These are phyloP conservation scores for Chlorophyllum brunneum DNA, from an alignment of 768 basidiomycete genomes.

Conservation along the genomic window DNA sequence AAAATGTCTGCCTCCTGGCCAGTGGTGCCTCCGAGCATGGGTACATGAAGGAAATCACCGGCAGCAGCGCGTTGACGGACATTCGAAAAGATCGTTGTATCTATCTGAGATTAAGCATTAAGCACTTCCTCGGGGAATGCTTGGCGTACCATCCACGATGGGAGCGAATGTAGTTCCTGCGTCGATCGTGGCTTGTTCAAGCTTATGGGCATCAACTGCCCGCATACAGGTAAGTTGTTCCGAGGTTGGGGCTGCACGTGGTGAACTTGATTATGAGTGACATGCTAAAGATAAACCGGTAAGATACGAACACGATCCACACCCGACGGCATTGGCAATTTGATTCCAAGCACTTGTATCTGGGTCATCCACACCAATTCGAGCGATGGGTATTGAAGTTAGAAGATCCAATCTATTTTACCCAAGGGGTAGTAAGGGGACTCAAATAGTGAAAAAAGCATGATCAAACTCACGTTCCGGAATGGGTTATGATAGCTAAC, in stretches of 20 bases:
- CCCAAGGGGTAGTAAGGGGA: not conserved
- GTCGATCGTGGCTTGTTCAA: conserved; percentile 28
- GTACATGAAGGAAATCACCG: conserved; percentile 27
- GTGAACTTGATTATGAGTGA: not conserved
- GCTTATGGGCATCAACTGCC: conserved; percentile 22
- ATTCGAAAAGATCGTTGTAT: conserved; percentile 29
- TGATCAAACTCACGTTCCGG: conserved; percentile 26
- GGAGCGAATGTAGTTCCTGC: conserved; percentile 22
- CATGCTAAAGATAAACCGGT: not conserved
- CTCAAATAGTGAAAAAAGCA: not conserved
- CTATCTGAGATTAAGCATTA: conserved; percentile 10
- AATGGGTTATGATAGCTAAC: conserved; percentile 27
- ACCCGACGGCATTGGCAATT: conserved; percentile 27
- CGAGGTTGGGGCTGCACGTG: conserved; percentile 15
- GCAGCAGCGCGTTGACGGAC: conserved; percentile 18
- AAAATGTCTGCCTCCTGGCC: conserved; percentile 32
- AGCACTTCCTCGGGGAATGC: not conserved
- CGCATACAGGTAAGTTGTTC: conserved; percentile 33
- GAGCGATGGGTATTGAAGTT: not conserved
- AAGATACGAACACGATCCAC: conserved; percentile 23
- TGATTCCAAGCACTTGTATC: conserved; percentile 25
- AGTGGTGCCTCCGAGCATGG: conserved; percentile 26
- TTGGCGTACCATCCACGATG: conserved; percentile 27
- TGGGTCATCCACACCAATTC: conserved; percentile 5
- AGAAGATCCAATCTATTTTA: conserved; percentile 10